A percentile compares a stretch with the other conserved stretches of the same genome.
Conservation (phyloP, 306 rosid genomes). For the Echinosophora koreensis region DNA sequence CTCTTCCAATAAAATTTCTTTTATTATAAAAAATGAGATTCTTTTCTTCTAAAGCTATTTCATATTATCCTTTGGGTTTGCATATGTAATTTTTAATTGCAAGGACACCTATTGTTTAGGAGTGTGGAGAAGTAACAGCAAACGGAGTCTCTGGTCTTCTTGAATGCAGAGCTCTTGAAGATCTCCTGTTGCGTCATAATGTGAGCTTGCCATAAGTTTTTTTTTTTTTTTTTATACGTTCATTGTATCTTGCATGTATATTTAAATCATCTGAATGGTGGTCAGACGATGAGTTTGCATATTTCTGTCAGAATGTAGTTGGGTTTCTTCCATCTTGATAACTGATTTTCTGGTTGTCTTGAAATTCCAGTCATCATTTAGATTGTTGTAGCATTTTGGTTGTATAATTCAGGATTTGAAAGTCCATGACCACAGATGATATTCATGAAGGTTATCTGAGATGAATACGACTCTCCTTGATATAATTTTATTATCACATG, state of each 20-base stretch:
- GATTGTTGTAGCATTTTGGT: slow-evolving; percentile 37
- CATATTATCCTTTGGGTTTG: slow-evolving; percentile 22
- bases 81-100: slow-evolving; percentile 29
- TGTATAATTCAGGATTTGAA: slow-evolving; percentile 16
- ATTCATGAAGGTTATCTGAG: slow-evolving; percentile 24
- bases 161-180: slow-evolving; percentile 81
- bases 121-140: slow-evolving; percentile 78
- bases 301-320: slow-evolving; percentile 14
- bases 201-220: slow-evolving; percentile 56
- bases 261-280: slow-evolving; percentile 1
- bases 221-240: background rate
- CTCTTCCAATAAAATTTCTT: too few relatives aligned
- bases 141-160: slow-evolving; percentile 74
- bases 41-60: slow-evolving; percentile 24
- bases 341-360: slow-evolving; percentile 30
- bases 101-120: slow-evolving; percentile 57
- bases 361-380: slow-evolving; percentile 23
- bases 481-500: background rate
- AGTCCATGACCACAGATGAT: slow-evolving; percentile 15
- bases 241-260: slow-evolving; percentile 1
- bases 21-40: background rate
- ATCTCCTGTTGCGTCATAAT: slow-evolving; percentile 81
- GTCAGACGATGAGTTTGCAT: slow-evolving; percentile 14
- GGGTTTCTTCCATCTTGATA: slow-evolving; percentile 21
- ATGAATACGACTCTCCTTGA: background rate